Conservation (phyloP, 1,284 basidiomycete species). For the Singerocomus rubriflavus region DNA sequence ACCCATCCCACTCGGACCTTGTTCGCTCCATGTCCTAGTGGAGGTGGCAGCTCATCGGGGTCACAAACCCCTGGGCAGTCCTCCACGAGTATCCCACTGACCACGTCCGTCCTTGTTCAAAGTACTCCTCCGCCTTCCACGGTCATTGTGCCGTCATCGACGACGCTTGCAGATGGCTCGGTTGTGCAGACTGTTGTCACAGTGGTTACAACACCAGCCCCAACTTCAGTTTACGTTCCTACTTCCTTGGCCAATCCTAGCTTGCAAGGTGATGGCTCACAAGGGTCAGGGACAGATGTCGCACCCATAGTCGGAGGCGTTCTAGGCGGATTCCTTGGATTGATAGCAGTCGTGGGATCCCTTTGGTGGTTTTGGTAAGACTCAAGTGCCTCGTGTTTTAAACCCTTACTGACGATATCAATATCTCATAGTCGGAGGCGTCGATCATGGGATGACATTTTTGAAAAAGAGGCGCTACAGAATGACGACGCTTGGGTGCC, state of each 20-base stretch:
- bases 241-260: constrained; percentile 22
- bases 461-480: constrained; percentile 37
- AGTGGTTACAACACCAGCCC: constrained; percentile 27
- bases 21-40: constrained; percentile 33
- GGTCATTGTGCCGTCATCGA: constrained; percentile 20
- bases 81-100: constrained; percentile 2
- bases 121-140: constrained; percentile 28
- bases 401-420: constrained; percentile 12
- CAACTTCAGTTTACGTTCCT: constrained; percentile 26
- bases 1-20: constrained; percentile 39
- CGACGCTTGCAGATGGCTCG: constrained; percentile 37
- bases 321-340: constrained; percentile 48
- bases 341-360: constrained; percentile 40
- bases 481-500: constrained; percentile 14
- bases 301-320: constrained; percentile 53
- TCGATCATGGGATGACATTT: constrained; percentile 48
- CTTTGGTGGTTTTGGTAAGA: constrained; percentile 51
- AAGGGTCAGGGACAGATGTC: constrained; percentile 30
- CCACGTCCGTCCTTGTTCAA: constrained; percentile 27
- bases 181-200: constrained; percentile 32
- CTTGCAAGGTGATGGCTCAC: constrained; percentile 18
- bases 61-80: constrained; percentile 2
- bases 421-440: constrained; percentile 39
- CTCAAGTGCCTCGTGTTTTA: neutral
- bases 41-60: constrained; percentile 12